These are phyloP conservation scores for Candida andamanensis DNA, from an alignment of 805 yeast species.

Conservation along the genomic window DNA sequence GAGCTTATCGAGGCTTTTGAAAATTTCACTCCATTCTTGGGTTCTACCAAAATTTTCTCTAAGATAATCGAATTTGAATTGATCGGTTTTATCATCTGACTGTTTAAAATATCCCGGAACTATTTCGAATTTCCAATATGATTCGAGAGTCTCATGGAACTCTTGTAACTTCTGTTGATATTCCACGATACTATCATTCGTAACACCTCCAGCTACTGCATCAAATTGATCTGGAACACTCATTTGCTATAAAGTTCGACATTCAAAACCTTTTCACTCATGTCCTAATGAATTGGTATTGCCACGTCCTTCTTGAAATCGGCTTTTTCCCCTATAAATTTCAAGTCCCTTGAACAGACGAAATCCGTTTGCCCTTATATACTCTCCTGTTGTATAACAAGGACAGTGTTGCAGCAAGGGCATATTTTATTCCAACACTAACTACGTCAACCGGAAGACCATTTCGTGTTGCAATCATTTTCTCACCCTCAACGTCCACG, in stretches of 20 bases:
- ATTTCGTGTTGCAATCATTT: background rate
- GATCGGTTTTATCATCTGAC: constrained; percentile 37
- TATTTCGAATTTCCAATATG: constrained; percentile 33
- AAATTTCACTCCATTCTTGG: constrained; percentile 30
- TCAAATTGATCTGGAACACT: constrained; percentile 19
- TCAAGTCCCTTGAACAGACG: too few species aligned
- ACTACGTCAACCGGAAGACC: too few species aligned
- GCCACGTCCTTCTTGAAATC: too few species aligned
- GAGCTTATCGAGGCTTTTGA: constrained; percentile 26
- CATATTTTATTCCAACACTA: too few species aligned
- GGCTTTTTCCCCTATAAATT: too few species aligned
- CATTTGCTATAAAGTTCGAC: constrained; percentile 7
- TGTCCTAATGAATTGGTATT: too few species aligned
- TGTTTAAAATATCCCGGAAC: constrained; percentile 44
- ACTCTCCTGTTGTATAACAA: too few species aligned
- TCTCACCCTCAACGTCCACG: constrained; percentile 4
- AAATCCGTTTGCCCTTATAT: too few species aligned
- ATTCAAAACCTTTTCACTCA: too few species aligned
- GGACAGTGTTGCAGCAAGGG: too few species aligned
- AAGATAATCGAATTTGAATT: constrained; percentile 36
- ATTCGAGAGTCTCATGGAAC: constrained; percentile 6
- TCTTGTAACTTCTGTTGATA: constrained; percentile 9
- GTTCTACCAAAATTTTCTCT: constrained; percentile 40
- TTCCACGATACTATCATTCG: constrained; percentile 12
- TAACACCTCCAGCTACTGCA: constrained; percentile 25